phyloP scores from a whole-genome alignment of 2,329 filamentous ascomycete species.

The Chrysosporium queenslandicum region DNA sequence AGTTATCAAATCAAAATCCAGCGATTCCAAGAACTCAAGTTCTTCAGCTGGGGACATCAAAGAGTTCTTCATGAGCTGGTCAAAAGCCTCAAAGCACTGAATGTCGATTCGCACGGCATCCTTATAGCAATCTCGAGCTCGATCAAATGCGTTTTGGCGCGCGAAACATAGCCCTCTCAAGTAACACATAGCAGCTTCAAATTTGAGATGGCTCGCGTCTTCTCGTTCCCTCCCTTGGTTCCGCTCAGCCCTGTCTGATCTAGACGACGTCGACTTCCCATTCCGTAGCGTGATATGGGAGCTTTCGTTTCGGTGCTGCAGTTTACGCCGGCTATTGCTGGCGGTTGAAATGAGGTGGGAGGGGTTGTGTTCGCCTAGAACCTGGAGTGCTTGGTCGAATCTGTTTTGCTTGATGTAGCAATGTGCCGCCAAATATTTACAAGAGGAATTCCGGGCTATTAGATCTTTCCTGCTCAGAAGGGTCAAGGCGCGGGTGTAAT shows the following conservation, averaged over 20 bases:
- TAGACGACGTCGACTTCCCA: conserved; percentile 39
- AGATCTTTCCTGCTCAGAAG: conserved; percentile 79
- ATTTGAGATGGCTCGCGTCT: conserved; percentile 64
- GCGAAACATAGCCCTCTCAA: conserved; percentile 87
- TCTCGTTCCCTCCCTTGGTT: conserved; percentile 56
- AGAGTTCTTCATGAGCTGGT: conserved; percentile 94
- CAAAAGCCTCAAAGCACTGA: conserved; percentile 95
- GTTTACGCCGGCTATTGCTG: conserved; percentile 56
- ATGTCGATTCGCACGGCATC: conserved; percentile 94
- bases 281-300: conserved; percentile 41
- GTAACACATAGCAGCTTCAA: conserved; percentile 96
- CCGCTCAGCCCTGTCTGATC: conserved; percentile 44
- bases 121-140: conserved; percentile 97
- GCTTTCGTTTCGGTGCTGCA: conserved; percentile 54
- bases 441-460: conserved; percentile 69
- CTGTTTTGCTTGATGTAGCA: conserved; percentile 88
- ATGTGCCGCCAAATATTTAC: conserved; percentile 84
- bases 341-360: conserved; percentile 67
- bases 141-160: conserved; percentile 93
- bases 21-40: conserved; percentile 74
- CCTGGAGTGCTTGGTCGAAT: conserved; percentile 74
- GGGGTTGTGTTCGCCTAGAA: conserved; percentile 91
- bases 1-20: conserved; percentile 78
- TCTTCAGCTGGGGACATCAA: conserved; percentile 84
- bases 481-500: conserved; percentile 83